Evolutionary conservation across 768 basidiomycete species (phyloP).

Genomic region (Naganishia vaughanmartiniae): DNA sequence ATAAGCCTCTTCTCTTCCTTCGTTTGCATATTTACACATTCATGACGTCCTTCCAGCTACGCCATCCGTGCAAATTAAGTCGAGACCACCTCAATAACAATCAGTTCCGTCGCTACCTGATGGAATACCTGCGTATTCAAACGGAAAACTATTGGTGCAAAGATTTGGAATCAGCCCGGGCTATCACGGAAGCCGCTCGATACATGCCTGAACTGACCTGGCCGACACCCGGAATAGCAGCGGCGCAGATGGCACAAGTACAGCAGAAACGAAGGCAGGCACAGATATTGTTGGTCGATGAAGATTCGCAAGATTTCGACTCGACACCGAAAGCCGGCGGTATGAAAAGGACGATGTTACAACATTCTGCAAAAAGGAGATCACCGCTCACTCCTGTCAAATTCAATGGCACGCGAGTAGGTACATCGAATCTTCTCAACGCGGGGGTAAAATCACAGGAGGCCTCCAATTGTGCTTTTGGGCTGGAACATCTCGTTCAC

Average conservation of each 20-base stretch:
- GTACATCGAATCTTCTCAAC: not conserved
- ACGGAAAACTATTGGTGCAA: slow-evolving; percentile 23
- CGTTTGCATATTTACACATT: not conserved
- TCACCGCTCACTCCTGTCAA: slow-evolving; percentile 16
- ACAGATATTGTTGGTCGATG: slow-evolving; percentile 2
- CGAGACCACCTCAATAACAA: slow-evolving; percentile 23
- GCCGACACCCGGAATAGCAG: slow-evolving; percentile 14
- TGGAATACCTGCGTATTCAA: slow-evolving; percentile 17
- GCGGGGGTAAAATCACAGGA: not conserved
- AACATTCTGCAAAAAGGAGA: not conserved
- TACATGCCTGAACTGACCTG: slow-evolving; percentile 27
- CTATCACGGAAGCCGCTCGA: slow-evolving; percentile 8
- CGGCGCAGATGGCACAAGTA: not conserved
- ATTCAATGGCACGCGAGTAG: slow-evolving; percentile 3
- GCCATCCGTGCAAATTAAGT: slow-evolving; percentile 25
- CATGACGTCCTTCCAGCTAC: slow-evolving; percentile 2
- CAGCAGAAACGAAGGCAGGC: slow-evolving; percentile 5
- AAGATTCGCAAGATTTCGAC: not conserved
- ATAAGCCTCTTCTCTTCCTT: not conserved
- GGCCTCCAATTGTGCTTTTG: slow-evolving; percentile 3
- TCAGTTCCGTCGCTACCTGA: slow-evolving; percentile 24
- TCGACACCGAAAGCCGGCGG: slow-evolving; percentile 4
- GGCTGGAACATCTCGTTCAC: slow-evolving; percentile 28
- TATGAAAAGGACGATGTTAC: not conserved
- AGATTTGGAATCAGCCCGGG: slow-evolving; percentile 18